Conservation (phyloP, 1,139 yeast genomes). For the Eremothecium cymbalariae region DNA sequence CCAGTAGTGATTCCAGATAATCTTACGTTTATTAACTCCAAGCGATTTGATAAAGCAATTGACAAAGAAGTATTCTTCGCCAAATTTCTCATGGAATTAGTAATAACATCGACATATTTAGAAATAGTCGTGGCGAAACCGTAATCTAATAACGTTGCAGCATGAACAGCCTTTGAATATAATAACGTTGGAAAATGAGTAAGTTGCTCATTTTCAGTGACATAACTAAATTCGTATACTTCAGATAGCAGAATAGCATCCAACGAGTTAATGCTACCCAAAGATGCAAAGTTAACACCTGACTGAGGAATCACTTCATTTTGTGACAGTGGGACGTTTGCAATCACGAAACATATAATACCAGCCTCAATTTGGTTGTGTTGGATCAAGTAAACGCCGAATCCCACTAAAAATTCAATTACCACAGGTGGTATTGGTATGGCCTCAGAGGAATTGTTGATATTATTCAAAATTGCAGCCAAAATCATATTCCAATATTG, state of each 20-base stretch:
- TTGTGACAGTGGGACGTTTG: conserved; percentile 40
- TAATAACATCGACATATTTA: conserved; percentile 25
- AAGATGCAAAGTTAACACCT: conserved; percentile 19
- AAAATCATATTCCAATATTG: conserved; percentile 46
- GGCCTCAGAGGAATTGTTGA: conserved; percentile 22
- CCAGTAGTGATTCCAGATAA: conserved; percentile 24
- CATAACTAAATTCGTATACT: conserved; percentile 50
- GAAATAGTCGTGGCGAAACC: conserved; percentile 24
- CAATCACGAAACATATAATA: conserved; percentile 42
- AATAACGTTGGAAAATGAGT: conserved; percentile 20
- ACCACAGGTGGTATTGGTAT: conserved; percentile 35
- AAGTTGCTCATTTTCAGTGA: conserved; percentile 16
- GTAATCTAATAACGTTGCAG: conserved; percentile 25
- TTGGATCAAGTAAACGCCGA: conserved; percentile 45
- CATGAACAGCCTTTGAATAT: conserved; percentile 28
- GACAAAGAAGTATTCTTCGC: conserved; percentile 21
- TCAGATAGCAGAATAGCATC: conserved; percentile 38
- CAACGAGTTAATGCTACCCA: conserved; percentile 24
- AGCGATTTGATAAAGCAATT: conserved; percentile 16
- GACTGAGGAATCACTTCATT: conserved; percentile 19
- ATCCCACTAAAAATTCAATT: conserved; percentile 42
- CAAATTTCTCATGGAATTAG: conserved; percentile 16
- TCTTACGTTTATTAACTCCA: conserved; percentile 23
- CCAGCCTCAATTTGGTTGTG: conserved; percentile 37
- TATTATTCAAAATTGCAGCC: conserved; percentile 35